Evolutionary conservation across 2,329 filamentous ascomycete species (phyloP).

Genomic region (Fusarium sp.): DNA sequence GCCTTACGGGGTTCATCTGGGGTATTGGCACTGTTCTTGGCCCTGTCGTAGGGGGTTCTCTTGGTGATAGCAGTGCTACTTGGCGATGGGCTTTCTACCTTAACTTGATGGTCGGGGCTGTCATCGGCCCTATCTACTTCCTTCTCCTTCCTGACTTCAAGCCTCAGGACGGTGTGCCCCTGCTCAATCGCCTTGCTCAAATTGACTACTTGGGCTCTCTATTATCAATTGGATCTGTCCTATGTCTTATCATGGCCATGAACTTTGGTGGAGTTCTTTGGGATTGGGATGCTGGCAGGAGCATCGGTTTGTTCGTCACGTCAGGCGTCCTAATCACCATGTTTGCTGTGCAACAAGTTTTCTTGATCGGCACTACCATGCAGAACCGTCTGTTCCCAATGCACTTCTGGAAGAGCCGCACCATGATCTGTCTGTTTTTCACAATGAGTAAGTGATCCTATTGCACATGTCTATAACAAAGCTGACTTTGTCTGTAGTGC

Average conservation of each 20-base stretch:
- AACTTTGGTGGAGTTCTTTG: constrained; percentile 63
- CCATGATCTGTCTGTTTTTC: constrained; percentile 58
- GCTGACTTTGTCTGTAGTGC: constrained; percentile 3
- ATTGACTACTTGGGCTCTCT: constrained; percentile 58
- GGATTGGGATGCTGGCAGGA: constrained; percentile 57
- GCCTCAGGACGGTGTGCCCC: not conserved
- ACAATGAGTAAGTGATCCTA: constrained; percentile 48
- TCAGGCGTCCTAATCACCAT: constrained; percentile 53
- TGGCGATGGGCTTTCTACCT: constrained; percentile 48
- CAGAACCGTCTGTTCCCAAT: constrained; percentile 59
- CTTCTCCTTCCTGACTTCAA: constrained; percentile 23
- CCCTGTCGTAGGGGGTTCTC: constrained; percentile 43
- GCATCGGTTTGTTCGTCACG: constrained; percentile 60
- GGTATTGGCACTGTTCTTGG: constrained; percentile 58
- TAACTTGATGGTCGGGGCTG: constrained; percentile 25
- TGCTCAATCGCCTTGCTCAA: not conserved
- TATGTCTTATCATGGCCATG: constrained; percentile 60
- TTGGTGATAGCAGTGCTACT: constrained; percentile 17
- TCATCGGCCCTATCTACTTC: constrained; percentile 21
- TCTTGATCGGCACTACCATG: constrained; percentile 5
- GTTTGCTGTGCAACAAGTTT: constrained; percentile 60
- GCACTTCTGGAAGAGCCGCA: constrained; percentile 56
- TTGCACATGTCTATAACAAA: no score
- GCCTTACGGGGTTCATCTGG: constrained; percentile 49
- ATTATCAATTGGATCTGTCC: constrained; percentile 56